These are phyloP conservation scores for Epichloe amarillans DNA, from an alignment of 2,329 filamentous ascomycete species.

Conservation along the genomic window DNA sequence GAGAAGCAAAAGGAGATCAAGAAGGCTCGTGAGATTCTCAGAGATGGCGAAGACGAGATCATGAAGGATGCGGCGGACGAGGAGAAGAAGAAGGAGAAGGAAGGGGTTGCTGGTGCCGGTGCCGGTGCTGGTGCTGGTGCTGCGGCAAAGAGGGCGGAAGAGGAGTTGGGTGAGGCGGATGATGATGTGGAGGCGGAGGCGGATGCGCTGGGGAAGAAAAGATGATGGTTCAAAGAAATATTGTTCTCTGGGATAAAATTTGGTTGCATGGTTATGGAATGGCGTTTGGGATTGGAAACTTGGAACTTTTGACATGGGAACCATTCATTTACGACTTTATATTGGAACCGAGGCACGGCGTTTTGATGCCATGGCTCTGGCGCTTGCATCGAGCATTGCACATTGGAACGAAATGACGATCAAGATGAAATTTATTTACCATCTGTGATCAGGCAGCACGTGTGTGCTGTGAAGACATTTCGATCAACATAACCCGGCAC, in stretches of 20 bases:
- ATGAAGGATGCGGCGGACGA: conserved; percentile 38
- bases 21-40: conserved; percentile 63
- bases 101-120: not conserved
- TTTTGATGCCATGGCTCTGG: not conserved
- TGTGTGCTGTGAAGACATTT: not conserved
- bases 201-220: conserved; percentile 27
- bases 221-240: conserved; percentile 10
- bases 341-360: not conserved
- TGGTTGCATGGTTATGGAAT: not conserved
- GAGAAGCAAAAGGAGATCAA: conserved; percentile 82
- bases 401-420: not conserved
- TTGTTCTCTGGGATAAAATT: not conserved
- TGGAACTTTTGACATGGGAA: too few species aligned
- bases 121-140: conserved; percentile 6
- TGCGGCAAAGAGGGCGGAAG: conserved; percentile 22
- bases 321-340: not conserved
- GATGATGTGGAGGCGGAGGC: conserved; percentile 32
- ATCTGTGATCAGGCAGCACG: not conserved
- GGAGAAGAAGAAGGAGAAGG: conserved; percentile 24
- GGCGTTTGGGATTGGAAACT: not conserved
- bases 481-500: too few species aligned
- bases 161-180: conserved; percentile 39
- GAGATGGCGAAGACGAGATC: conserved; percentile 50
- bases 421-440: not conserved
- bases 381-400: not conserved